Percentiles rank a stretch among this genome's conserved stretches.
These are phyloP conservation scores for Otatea glauca DNA, from an alignment of 176 grass and related monocot species.

Conservation along the genomic window DNA sequence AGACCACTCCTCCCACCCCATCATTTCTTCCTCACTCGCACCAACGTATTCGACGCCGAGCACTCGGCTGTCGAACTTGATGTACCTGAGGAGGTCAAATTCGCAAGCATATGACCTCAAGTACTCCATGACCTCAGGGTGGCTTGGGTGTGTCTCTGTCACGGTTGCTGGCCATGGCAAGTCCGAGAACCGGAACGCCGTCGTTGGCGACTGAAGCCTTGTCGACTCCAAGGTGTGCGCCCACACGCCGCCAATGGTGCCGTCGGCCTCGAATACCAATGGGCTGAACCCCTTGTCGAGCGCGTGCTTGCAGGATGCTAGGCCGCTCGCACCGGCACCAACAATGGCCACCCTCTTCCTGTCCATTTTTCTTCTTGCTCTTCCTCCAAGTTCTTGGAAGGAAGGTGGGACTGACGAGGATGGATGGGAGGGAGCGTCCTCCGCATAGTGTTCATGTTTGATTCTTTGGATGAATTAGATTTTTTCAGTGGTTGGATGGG, in stretches of 20 bases:
- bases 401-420: not conserved
- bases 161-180: conserved; percentile 64
- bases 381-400: conserved; percentile 28
- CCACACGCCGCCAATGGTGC: conserved; percentile 74
- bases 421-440: not conserved
- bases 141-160: conserved; percentile 54
- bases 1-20: conserved; percentile 70
- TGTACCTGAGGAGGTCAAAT: conserved; percentile 61
- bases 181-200: conserved; percentile 67
- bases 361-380: conserved; percentile 42
- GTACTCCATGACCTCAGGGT: conserved; percentile 74
- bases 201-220: conserved; percentile 63
- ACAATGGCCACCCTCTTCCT: conserved; percentile 70
- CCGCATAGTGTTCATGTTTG: not conserved
- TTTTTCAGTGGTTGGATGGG: conserved; percentile 48
- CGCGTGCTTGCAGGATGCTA: conserved; percentile 81
- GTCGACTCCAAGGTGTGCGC: conserved; percentile 69
- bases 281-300: conserved; percentile 66
- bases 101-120: conserved; percentile 57
- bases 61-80: conserved; percentile 76
- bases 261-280: conserved; percentile 66
- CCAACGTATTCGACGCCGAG: conserved; percentile 76
- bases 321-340: conserved; percentile 76
- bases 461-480: conserved; percentile 36
- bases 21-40: conserved; percentile 59